phyloP scores from a whole-genome alignment of 129 eudicot species.

The Tanacetum coccineum region DNA sequence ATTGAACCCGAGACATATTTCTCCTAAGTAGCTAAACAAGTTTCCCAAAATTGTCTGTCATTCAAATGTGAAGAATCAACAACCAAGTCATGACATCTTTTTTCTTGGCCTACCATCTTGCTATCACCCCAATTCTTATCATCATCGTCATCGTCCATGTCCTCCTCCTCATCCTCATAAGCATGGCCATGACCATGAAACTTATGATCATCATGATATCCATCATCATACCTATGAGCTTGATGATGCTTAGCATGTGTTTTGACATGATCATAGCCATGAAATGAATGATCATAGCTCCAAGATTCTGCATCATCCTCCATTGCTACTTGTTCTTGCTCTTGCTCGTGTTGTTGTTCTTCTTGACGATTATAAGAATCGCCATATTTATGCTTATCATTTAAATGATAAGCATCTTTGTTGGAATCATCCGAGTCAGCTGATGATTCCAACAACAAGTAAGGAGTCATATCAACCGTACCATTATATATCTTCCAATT shows the following conservation, averaged over 20 bases:
- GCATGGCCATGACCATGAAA: slow-evolving; percentile 7
- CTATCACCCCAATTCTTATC: slow-evolving; percentile 32
- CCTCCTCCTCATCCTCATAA: not conserved
- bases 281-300: no score
- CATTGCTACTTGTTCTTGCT: slow-evolving; percentile 15
- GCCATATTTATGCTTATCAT: not conserved
- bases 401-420: slow-evolving; percentile 4
- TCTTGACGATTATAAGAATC: no score
- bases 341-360: not conserved
- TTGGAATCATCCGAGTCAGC: slow-evolving; percentile 37
- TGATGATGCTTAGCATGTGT: no score
- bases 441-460: slow-evolving; percentile 29
- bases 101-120: slow-evolving; percentile 29
- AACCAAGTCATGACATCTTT: no score
- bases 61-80: no score
- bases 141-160: slow-evolving; percentile 18
- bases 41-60: no score
- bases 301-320: slow-evolving; percentile 33
- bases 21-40: no score
- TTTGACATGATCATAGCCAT: no score
- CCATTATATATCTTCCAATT: no score
- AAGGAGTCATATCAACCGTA: no score
- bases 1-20: slow-evolving; percentile 25
- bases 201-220: not conserved
- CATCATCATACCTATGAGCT: slow-evolving; percentile 9